Evolutionary conservation across 2,329 filamentous ascomycete genomes (phyloP), one percentile per base, ranked within the genome.

Genomic region (Botrytis tulipae): DNA sequence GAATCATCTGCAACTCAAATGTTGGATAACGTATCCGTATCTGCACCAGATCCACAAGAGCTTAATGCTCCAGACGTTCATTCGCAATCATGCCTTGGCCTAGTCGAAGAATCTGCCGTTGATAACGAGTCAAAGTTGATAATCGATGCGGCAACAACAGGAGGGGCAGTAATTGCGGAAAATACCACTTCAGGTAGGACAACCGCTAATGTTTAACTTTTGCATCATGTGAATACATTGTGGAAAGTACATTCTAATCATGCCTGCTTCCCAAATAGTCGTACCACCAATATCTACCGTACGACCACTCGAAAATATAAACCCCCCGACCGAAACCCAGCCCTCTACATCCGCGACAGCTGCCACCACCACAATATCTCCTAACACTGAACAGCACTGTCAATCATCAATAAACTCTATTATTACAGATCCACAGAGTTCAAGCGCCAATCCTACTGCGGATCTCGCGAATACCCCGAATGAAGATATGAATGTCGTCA

Each of bases 401-500:
- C 62, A 75, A 35, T 35, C 60, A 35, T 69, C 67, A 72, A 70
- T 61, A 51, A 48, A 73, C 42, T 60, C 74, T 37, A 59, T 67
- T 22, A 32, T 67, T 25, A 37, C 73, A 37, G 66, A 74, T 16
- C 62, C 69, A 40, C 74, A 75, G 42, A 72, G 54, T 22, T 35
- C 75, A 22, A 63, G 35, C 37, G 74, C 73, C 72, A 71, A 69
- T 18, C 40, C 70, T 51, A 68, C 71, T 48, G 70, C 74, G 57
- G 70, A 73, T 37, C 40, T 51, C 8, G 35, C 51, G 4, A 72
- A 22, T n/a, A 59, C 42, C 25, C 6, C 72, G 62, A 65, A 75
- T 63, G 75, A 76, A 73, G 74, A 68, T 46, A 79, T 79, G 78
- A 75, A 76, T 63, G 78, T 79, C 57, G 76, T 74, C 32, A 62